Evolutionary conservation across 1,139 yeast genomes (phyloP), one percentile per base, ranked within the genome.

Genomic region (Saccharomyces hybrid): DNA sequence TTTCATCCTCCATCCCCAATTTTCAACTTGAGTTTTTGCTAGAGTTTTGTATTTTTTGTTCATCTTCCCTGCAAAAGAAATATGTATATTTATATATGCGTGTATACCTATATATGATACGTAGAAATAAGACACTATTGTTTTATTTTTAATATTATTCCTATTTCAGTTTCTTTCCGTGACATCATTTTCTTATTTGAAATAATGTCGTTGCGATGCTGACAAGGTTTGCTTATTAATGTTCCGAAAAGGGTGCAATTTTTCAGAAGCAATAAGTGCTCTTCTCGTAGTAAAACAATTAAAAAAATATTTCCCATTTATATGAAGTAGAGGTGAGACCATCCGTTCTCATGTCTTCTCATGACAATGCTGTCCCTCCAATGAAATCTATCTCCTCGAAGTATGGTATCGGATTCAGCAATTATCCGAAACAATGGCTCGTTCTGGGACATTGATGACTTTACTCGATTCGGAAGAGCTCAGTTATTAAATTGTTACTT

Each of bases 381-480:
- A 38, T 38, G 42, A 38, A 8, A 20, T 20, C 13, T 38, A 38
- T 38, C 1, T 8, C 23, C 42, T 38, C 23, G 42, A 38, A 38
- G 13, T 7, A 38, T 38, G 42, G 25, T 11, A 1, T 2, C 5
- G 42, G 23, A 38, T 38, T 7, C 23, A 1, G 23, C 25, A 14
- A 38, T 38, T 38, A 38, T 38, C n/a, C 42, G 34, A 14, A 52
- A 47, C 9, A 48, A 50, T 41, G 52, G 61, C 53, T 57, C 56
- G 48, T 57, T 61, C 44, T 63, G 67, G 67, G 48, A 53, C 32
- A 61, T 58, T 46, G 67, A 63, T 50, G 67, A 63, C 51, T 54
- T 63, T 38, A 61, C 66, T 5, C 55, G 58, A 50, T 62, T 63
- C 52, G 65, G 65, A 16, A 56, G 67, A 44, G 58, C 54, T 14